Percentiles rank a stretch among this genome's conserved stretches.
Conservation (phyloP, 495 filamentous ascomycete species). For the Terfezia boudieri region DNA sequence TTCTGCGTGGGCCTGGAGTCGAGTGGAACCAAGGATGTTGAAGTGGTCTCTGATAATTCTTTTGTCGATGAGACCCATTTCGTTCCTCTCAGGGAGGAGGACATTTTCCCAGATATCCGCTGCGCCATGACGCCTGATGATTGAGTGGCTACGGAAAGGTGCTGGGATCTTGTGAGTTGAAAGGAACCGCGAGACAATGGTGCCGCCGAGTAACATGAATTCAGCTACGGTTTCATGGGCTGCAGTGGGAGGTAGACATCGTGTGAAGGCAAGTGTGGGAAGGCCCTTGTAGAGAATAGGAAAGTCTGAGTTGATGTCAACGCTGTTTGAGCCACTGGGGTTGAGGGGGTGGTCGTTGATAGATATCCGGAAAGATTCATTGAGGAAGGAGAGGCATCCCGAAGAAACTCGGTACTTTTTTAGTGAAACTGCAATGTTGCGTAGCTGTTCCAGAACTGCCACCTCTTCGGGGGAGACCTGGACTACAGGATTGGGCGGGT, state of each 20-base stretch:
- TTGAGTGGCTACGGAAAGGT: constrained; percentile 35
- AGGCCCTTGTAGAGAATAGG: constrained; percentile 15
- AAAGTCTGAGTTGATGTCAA: not conserved
- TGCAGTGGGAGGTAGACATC: constrained; percentile 12
- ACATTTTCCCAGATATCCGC: constrained; percentile 16
- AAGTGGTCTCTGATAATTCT: not conserved
- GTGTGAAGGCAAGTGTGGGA: constrained; percentile 20
- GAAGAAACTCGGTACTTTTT: constrained; percentile 21
- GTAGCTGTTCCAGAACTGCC: constrained; percentile 23
- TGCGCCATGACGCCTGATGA: not conserved
- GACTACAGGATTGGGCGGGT: constrained; percentile 8
- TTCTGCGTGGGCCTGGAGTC: not conserved
- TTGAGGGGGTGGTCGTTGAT: constrained; percentile 4
- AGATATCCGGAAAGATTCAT: not conserved
- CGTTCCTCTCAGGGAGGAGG: constrained; percentile 18
- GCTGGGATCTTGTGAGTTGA: constrained; percentile 50
- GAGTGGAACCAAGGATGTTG: not conserved
- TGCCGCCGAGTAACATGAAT: constrained; percentile 59
- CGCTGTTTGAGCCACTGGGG: not conserved
- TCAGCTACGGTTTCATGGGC: constrained; percentile 29
- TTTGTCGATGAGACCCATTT: constrained; percentile 24
- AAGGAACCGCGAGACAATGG: constrained; percentile 53
- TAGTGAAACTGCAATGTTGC: constrained; percentile 24
- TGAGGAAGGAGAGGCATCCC: constrained; percentile 12
- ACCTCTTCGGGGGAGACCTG: constrained; percentile 21